Percentiles rank a stretch among this genome's conserved stretches.
Conservation (phyloP, 306 rosid species). For the Cucumis cinereus region DNA sequence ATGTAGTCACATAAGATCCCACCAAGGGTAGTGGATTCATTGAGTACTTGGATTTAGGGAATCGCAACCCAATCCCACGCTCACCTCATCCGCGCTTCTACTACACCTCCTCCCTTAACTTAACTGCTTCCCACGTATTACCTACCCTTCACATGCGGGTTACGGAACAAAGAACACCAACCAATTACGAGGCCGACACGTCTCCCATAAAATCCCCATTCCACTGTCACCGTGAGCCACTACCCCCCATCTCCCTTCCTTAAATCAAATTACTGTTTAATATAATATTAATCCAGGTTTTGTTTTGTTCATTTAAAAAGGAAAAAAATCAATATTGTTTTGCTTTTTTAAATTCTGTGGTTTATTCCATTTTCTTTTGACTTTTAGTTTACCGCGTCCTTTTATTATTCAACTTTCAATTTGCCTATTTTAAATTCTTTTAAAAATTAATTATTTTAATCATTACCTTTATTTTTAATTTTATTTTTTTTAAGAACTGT, state of each 20-base stretch:
- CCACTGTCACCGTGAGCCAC: background rate
- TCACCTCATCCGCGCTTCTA: background rate
- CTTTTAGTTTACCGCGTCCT: no score
- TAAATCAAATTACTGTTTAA: no score
- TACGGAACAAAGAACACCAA: background rate
- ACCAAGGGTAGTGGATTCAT: background rate
- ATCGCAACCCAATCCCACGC: background rate
- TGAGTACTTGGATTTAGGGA: background rate
- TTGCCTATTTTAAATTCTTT: no score
- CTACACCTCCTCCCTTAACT: background rate
- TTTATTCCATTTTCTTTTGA: no score
- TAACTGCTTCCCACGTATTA: background rate
- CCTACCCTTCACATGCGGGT: constrained; percentile 3
- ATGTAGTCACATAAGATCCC: constrained; percentile 8
- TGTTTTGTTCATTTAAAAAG: no score
- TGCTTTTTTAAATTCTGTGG: no score
- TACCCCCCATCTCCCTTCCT: background rate
- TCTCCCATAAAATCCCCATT: background rate
- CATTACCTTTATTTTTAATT: no score
- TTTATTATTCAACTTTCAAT: no score
- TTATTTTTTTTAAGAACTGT: no score
- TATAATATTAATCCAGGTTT: no score
- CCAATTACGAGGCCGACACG: constrained; percentile 4
- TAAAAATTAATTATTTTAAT: no score
- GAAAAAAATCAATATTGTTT: no score